These are phyloP conservation scores for Candida maris DNA, from an alignment of 805 yeast genomes.

Conservation along the genomic window DNA sequence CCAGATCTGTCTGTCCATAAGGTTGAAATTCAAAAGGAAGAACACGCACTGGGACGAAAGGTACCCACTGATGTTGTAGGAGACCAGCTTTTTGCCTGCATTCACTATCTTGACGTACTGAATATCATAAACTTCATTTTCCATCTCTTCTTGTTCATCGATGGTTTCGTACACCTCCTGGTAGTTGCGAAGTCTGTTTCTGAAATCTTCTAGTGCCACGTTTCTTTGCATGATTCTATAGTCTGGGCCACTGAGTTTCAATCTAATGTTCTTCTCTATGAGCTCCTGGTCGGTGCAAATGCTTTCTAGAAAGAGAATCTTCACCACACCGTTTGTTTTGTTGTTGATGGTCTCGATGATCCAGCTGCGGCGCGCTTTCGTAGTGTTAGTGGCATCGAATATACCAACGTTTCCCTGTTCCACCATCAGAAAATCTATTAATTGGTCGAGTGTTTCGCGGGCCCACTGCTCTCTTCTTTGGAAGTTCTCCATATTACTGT, in stretches of 20 bases:
- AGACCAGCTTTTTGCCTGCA: conserved; percentile 55
- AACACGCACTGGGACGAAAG: conserved; percentile 55
- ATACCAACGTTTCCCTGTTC: conserved; percentile 50
- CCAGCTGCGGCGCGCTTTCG: conserved; percentile 41
- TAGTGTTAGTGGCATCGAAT: conserved; percentile 61
- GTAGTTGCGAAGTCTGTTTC: conserved; percentile 75
- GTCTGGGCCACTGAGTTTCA: conserved; percentile 92
- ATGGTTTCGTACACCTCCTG: conserved; percentile 89
- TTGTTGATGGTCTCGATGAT: conserved; percentile 35
- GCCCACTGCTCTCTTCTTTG: conserved; percentile 51
- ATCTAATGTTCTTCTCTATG: conserved; percentile 76
- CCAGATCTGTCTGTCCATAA: conserved; percentile 36
- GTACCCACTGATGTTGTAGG: conserved; percentile 55
- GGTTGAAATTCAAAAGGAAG: conserved; percentile 42
- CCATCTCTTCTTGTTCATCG: conserved; percentile 52
- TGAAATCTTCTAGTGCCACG: conserved; percentile 75
- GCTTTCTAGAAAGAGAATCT: conserved; percentile 58
- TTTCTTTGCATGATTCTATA: conserved; percentile 81
- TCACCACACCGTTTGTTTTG: conserved; percentile 31
- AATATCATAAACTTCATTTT: conserved; percentile 43
- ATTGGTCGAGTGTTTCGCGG: conserved; percentile 43
- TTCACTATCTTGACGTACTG: conserved; percentile 63
- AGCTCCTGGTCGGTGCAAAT: conserved; percentile 77
- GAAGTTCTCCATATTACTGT: conserved; percentile 39
- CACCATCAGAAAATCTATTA: conserved; percentile 39